Conservation (phyloP, 352 stramenopile species). For the Pythium aphanidermatum region DNA sequence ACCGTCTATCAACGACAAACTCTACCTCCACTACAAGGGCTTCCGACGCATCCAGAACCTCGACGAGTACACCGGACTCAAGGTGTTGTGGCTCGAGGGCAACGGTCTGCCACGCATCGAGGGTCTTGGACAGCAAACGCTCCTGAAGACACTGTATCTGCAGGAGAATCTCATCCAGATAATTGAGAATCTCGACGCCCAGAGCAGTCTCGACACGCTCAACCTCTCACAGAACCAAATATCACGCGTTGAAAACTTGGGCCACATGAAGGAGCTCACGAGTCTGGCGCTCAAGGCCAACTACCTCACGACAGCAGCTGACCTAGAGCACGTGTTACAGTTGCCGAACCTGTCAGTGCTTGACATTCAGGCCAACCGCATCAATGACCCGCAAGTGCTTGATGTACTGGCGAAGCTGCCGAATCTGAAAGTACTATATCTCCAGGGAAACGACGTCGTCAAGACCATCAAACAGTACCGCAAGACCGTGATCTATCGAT, state of each 20-base stretch:
- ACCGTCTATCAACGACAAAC: constrained; percentile 91
- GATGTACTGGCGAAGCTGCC: constrained; percentile 66
- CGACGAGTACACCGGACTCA: constrained; percentile 92
- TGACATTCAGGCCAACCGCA: constrained; percentile 82
- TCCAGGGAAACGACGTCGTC: constrained; percentile 82
- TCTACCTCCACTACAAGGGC: constrained; percentile 96
- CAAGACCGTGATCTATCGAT: constrained; percentile 74
- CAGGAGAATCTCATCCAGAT: constrained; percentile 95
- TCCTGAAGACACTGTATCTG: constrained; percentile 90
- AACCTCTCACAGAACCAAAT: constrained; percentile 85
- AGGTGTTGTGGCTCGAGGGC: constrained; percentile 93
- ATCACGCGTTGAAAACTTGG: constrained; percentile 65
- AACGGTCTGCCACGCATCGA: constrained; percentile 90
- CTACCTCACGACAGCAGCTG: constrained; percentile 50
- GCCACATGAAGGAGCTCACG: constrained; percentile 60
- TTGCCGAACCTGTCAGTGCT: constrained; percentile 64
- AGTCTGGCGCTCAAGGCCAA: constrained; percentile 75
- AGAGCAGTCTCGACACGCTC: constrained; percentile 58
- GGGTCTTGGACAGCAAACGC: constrained; percentile 79
- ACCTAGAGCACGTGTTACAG: constrained; percentile 58
- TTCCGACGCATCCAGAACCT: constrained; percentile 92
- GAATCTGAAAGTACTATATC: constrained; percentile 78
- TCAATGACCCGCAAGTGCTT: constrained; percentile 52
- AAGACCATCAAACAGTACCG: constrained; percentile 86
- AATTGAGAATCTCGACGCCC: constrained; percentile 77